Conservation (phyloP, 2,329 filamentous ascomycete genomes). For the Ceratocystis cacaofunesta region DNA sequence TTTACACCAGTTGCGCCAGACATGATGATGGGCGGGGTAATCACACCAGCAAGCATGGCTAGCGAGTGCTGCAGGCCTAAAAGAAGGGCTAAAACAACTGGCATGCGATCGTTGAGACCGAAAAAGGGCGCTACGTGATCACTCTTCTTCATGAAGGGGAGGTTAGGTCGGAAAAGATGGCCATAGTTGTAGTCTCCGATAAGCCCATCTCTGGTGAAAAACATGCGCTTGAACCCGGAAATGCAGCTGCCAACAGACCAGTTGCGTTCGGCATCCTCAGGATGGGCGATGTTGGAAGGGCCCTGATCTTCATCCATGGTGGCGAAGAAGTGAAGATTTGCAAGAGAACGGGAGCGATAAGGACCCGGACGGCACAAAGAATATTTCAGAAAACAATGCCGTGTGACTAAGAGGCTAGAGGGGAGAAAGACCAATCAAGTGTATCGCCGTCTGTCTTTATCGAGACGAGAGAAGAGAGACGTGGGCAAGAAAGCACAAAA, state of each 20-base stretch:
- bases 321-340: neutral
- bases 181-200: slow-evolving; percentile 81
- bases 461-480: neutral
- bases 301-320: slow-evolving; percentile 43
- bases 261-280: slow-evolving; percentile 23
- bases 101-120: slow-evolving; percentile 66
- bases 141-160: slow-evolving; percentile 63
- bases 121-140: slow-evolving; percentile 58
- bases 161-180: slow-evolving; percentile 67
- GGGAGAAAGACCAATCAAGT: neutral
- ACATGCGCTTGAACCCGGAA: slow-evolving; percentile 25
- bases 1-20: slow-evolving; percentile 47
- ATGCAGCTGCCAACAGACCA: slow-evolving; percentile 20
- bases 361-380: too few relatives aligned
- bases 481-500: neutral
- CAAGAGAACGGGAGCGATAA: neutral
- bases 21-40: slow-evolving; percentile 65
- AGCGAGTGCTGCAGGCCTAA: slow-evolving; percentile 68
- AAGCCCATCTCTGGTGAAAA: slow-evolving; percentile 53
- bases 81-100: slow-evolving; percentile 56
- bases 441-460: neutral
- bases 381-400: neutral
- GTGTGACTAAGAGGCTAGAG: neutral
- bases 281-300: slow-evolving; percentile 35
- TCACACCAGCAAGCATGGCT: slow-evolving; percentile 61